These are phyloP conservation scores for Sporobolus alterniflorus DNA, from an alignment of 202 grass and related monocot genomes.

Conservation along the genomic window DNA sequence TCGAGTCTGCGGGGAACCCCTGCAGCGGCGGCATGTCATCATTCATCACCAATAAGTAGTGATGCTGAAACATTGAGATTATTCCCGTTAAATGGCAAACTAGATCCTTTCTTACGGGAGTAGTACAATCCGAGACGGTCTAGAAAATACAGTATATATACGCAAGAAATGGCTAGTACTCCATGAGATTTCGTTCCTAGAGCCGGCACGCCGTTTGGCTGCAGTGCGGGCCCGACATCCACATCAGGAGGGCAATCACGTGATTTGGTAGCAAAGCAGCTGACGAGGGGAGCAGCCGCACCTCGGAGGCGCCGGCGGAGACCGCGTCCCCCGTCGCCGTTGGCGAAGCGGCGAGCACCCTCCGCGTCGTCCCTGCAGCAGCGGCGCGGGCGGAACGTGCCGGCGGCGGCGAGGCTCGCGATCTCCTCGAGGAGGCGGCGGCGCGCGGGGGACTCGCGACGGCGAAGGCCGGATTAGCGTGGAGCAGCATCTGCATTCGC, in stretches of 20 bases:
- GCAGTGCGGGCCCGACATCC: neutral
- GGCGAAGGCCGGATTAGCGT: constrained; percentile 1
- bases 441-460: neutral
- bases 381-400: constrained; percentile 23
- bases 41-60: too few relatives aligned
- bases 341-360: neutral
- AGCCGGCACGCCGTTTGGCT: neutral
- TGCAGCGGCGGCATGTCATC: constrained; percentile 25
- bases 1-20: constrained; percentile 61
- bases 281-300: constrained; percentile 6
- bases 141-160: neutral
- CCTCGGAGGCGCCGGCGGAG: constrained; percentile 20
- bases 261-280: constrained; percentile 1
- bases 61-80: neutral
- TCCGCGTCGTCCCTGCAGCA: neutral
- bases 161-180: too few relatives aligned
- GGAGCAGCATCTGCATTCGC: constrained; percentile 37
- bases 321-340: constrained; percentile 13
- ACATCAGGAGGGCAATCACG: neutral
- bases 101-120: neutral
- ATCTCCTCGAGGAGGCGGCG: constrained; percentile 5
- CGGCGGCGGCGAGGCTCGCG: neutral
- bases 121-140: neutral
- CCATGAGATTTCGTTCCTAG: too few relatives aligned
- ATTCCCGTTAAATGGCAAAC: neutral